These are phyloP conservation scores for Aspergillus sclerotioniger DNA, from an alignment of 495 filamentous ascomycete genomes.

Conservation along the genomic window DNA sequence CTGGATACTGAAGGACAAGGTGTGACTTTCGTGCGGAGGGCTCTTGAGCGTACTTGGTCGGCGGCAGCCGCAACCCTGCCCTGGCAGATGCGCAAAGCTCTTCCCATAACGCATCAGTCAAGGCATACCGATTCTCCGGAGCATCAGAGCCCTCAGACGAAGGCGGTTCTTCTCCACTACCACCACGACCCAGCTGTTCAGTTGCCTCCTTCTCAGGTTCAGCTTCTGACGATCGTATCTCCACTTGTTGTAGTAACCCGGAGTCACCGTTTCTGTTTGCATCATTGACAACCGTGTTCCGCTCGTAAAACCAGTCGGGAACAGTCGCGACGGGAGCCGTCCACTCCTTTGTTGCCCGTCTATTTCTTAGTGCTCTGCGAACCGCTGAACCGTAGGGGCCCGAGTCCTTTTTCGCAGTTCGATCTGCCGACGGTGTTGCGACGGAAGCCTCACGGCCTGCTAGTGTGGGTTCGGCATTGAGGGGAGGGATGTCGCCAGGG, in stretches of 20 bases:
- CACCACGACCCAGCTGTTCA: conserved; percentile 20
- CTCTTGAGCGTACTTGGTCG: conserved; percentile 41
- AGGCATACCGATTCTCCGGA: conserved; percentile 32
- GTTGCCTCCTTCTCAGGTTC: conserved; percentile 11
- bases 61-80: conserved; percentile 40
- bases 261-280: conserved; percentile 4
- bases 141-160: conserved; percentile 11
- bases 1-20: conserved; percentile 63
- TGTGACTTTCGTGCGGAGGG: conserved; percentile 60
- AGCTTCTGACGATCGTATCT: conserved; percentile 22
- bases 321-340: conserved; percentile 23
- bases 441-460: conserved; percentile 12
- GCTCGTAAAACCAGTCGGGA: conserved; percentile 41
- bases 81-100: conserved; percentile 41
- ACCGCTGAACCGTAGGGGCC: conserved; percentile 42
- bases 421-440: conserved; percentile 16
- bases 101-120: conserved; percentile 40
- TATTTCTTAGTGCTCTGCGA: conserved; percentile 40
- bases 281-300: conserved; percentile 31
- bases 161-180: conserved; percentile 24
- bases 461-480: conserved; percentile 22
- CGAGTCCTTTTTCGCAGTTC: conserved; percentile 22
- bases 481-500: conserved; percentile 24
- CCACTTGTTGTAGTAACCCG: conserved; percentile 26
- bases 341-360: conserved; percentile 24